Evolutionary conservation across 306 rosid genomes (phyloP).

Genomic region (Prunus davidiana): DNA sequence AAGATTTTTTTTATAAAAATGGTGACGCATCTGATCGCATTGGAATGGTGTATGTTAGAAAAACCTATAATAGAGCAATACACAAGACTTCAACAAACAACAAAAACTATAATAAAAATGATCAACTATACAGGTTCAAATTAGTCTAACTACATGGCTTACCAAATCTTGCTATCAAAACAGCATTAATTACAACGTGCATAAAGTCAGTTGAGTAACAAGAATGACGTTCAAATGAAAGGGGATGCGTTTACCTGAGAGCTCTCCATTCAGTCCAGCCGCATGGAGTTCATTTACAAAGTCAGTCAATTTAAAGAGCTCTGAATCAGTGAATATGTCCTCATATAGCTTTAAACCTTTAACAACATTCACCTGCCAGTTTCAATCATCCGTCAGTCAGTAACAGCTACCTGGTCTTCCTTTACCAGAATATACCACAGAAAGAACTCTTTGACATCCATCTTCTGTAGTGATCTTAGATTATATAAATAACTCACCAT

Average conservation of each 20-base stretch:
- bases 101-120: neutral
- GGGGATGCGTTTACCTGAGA: conserved; percentile 49
- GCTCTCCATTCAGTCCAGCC: conserved; percentile 90
- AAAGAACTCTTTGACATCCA: neutral
- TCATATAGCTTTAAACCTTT: conserved; percentile 90
- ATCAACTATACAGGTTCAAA: neutral
- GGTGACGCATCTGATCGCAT: no score
- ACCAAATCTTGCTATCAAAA: neutral
- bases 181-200: neutral
- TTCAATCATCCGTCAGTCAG: conserved; percentile 30
- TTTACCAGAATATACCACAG: neutral
- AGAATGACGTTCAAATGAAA: neutral
- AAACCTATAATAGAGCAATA: neutral
- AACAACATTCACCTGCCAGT: conserved; percentile 93
- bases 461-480: neutral
- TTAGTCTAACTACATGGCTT: neutral
- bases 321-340: conserved; percentile 66
- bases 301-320: conserved; percentile 62
- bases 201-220: neutral
- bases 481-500: conserved; percentile 67
- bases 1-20: neutral
- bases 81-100: neutral
- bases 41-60: neutral
- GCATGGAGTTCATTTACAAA: conserved; percentile 69
- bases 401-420: conserved; percentile 15